A percentile compares a stretch with the other conserved stretches of the same genome.
Conservation (phyloP, 768 basidiomycete genomes). For the Lactarius vividus region DNA sequence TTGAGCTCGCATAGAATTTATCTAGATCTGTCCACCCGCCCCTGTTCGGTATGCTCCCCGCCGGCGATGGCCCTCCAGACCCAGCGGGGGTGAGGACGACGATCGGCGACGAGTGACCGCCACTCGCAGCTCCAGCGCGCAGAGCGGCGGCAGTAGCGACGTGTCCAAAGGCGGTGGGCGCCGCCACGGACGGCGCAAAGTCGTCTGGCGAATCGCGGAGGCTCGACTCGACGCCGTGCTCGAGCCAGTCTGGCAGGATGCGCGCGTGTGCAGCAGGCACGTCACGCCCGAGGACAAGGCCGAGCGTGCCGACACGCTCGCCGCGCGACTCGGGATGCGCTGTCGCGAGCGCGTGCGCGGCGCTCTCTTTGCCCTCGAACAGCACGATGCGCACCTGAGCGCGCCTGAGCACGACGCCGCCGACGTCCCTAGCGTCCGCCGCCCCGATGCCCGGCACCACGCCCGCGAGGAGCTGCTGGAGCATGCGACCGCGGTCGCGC, state of each 20-base stretch:
- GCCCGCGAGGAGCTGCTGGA: conserved; percentile 66
- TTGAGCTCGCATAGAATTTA: conserved; percentile 56
- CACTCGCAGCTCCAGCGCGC: conserved; percentile 32
- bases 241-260: conserved; percentile 81
- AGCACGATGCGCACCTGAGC: conserved; percentile 82
- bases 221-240: conserved; percentile 75
- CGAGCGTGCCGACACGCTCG: conserved; percentile 62
- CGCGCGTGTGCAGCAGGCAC: conserved; percentile 44
- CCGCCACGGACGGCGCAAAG: conserved; percentile 33
- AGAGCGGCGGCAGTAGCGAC: conserved; percentile 23
- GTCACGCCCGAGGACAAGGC: conserved; percentile 54
- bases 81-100: conserved; percentile 54
- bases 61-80: conserved; percentile 34
- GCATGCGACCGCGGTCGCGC: conserved; percentile 83
- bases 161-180: conserved; percentile 44
- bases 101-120: conserved; percentile 39
- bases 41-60: conserved; percentile 39
- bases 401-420: conserved; percentile 73
- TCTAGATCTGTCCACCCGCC: conserved; percentile 61
- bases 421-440: conserved; percentile 30
- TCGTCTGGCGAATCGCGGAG: conserved; percentile 72
- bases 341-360: conserved; percentile 36
- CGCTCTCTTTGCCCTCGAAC: conserved; percentile 67
- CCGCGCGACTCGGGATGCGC: conserved; percentile 34
- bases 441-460: conserved; percentile 34